Conservation (phyloP, 169 alveolate species). For the Eimeria tenella region DNA sequence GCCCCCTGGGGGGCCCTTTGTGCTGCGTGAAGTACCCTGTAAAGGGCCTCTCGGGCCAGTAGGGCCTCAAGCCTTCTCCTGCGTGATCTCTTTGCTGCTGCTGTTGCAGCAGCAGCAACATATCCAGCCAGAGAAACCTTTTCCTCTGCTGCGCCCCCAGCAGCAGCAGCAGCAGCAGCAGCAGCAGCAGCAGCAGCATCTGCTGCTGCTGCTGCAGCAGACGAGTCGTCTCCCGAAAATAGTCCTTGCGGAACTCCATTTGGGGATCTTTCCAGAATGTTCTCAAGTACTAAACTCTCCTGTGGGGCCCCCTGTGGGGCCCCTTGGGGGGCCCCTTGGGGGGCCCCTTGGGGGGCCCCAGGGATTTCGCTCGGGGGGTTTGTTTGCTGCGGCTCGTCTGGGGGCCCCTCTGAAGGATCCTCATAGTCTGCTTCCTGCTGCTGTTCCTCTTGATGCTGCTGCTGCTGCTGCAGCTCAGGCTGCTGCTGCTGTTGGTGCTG, state of each 20-base stretch:
- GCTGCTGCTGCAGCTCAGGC: not conserved
- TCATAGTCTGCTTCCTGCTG: not conserved
- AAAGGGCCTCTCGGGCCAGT: not conserved
- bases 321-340: not conserved
- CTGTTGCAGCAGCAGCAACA: not conserved
- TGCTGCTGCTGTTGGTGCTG: not conserved
- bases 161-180: slow-evolving; percentile 26
- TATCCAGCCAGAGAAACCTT: too few species aligned
- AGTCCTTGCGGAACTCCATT: too few species aligned
- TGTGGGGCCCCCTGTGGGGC: not conserved
- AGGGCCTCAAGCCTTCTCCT: not conserved
- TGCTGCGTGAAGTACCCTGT: not conserved
- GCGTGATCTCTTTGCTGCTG: not conserved
- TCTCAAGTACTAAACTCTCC: too few species aligned
- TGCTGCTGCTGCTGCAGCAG: too few species aligned
- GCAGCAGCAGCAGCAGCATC: slow-evolving; percentile 17
- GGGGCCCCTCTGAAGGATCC: not conserved
- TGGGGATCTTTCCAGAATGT: too few species aligned
- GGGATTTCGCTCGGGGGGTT: not conserved
- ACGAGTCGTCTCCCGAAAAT: too few species aligned
- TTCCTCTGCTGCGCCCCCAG: not conserved
- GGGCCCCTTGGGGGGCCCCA: not conserved
- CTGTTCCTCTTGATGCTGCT: not conserved
- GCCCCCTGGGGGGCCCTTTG: not conserved
- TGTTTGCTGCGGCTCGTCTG: not conserved